Base-by-base conservation (phyloP, 2,329 filamentous ascomycete genomes). In the Colletotrichum chlorophyti region DNA sequence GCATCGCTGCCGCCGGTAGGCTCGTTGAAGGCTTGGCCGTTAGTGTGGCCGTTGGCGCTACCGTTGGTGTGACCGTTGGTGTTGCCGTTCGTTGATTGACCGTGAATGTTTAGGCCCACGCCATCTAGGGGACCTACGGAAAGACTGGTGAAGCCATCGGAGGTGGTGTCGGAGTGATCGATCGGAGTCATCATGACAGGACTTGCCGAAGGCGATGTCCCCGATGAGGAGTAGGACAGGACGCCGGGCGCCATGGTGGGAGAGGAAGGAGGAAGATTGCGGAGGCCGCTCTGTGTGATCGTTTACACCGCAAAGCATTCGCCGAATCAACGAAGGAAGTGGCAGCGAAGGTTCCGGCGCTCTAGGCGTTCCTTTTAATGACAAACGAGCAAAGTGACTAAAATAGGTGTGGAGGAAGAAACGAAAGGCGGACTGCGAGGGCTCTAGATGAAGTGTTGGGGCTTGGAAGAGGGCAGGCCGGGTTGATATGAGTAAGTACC, bases 61-160 rank as follows among this genome's bases (percentile, higher is more conserved):
- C 55, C 57, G 21, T 65, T 66, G 59, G 40, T 6, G 32, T 59
- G 41, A 3, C 63, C 63, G 14, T 64, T 67, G 50, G 66, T 29
- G 21, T 64, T 19, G 27, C 63, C 65, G 34, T 49, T 41, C 41
- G 41, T 12, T 17, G 29, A 12, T 60, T 64, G 60, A 15, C 55
- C 50, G 32, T 57, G 35, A 14, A 58, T 38, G 26, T 61, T 49
- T 45, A 61, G 52, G 38, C 52, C 58, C 6, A 47, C 38, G 15
- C 58, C 61, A 23, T 63, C 58, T 50, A 58, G 52, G 32, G 57
- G 58, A 15, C 60, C 57, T 17, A 62, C 60, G 32, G 60, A 59
- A 11, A 62, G 46, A 34, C 53, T 58, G 17, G 60, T 55, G 35
- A 62, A 55, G 49, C 55, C 57, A 46, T 62, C 60, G 57, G 55